phyloP scores from a whole-genome alignment of 2,329 filamentous ascomycete species.

The Thelonectria blattea region DNA sequence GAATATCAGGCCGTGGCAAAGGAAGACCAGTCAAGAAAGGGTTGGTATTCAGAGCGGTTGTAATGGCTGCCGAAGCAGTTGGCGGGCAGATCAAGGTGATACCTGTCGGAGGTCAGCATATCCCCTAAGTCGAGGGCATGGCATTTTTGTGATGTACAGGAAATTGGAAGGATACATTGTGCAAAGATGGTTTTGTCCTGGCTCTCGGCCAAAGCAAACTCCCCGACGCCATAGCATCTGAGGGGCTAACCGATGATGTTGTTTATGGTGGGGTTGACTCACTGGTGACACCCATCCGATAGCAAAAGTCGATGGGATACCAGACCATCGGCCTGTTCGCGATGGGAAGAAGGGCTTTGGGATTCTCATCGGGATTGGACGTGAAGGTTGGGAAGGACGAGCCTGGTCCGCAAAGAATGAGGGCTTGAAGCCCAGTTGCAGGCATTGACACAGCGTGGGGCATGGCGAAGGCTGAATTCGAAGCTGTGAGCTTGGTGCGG shows the following conservation, averaged over 20 bases:
- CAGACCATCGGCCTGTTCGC: slow-evolving; percentile 89
- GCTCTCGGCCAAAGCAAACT: background rate
- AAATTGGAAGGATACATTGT: background rate
- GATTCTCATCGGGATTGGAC: slow-evolving; percentile 77
- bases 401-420: slow-evolving; percentile 83
- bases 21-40: slow-evolving; percentile 78
- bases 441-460: slow-evolving; percentile 78
- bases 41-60: slow-evolving; percentile 75
- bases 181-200: background rate
- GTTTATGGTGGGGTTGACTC: slow-evolving; percentile 40
- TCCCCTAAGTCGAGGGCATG: background rate
- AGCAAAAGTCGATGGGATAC: slow-evolving; percentile 87
- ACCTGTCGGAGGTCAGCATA: slow-evolving; percentile 49
- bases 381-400: slow-evolving; percentile 85
- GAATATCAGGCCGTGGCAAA: slow-evolving; percentile 73
- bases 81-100: slow-evolving; percentile 69
- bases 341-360: slow-evolving; percentile 82
- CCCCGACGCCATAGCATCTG: background rate
- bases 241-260: background rate
- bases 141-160: background rate
- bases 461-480: slow-evolving; percentile 54
- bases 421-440: slow-evolving; percentile 78
- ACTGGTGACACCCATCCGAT: slow-evolving; percentile 80
- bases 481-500: slow-evolving; percentile 7
- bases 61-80: slow-evolving; percentile 70